phyloP scores from a whole-genome alignment of 805 yeast genomes.

The Hagleromyces aurorensis region DNA sequence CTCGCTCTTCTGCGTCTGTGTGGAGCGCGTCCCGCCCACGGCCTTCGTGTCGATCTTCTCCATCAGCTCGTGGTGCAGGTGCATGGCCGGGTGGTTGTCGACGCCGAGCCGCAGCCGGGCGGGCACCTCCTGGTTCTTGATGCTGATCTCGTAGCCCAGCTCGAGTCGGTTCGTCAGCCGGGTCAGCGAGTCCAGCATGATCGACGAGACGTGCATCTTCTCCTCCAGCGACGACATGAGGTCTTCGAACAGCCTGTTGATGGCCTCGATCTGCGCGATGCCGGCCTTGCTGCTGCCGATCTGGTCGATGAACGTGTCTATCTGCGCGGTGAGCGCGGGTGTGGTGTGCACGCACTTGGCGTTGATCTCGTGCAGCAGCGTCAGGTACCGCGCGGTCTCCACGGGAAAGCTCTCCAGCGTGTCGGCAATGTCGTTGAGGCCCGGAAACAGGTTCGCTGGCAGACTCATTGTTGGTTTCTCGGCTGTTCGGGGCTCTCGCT shows the following conservation, averaged over 20 bases:
- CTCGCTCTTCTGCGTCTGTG: slow-evolving; percentile 74
- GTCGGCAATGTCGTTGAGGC: slow-evolving; percentile 85
- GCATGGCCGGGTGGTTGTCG: slow-evolving; percentile 84
- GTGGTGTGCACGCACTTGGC: slow-evolving; percentile 79
- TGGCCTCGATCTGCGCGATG: slow-evolving; percentile 27
- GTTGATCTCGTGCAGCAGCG: slow-evolving; percentile 84
- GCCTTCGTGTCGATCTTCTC: slow-evolving; percentile 23
- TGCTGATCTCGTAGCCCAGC: slow-evolving; percentile 68
- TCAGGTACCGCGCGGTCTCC: slow-evolving; percentile 77
- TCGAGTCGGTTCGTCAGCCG: slow-evolving; percentile 68
- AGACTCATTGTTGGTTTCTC: slow-evolving; percentile 16
- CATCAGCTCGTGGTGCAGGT: slow-evolving; percentile 32
- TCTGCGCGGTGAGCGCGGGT: slow-evolving; percentile 49
- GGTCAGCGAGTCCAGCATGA: slow-evolving; percentile 71
- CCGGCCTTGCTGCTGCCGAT: slow-evolving; percentile 13
- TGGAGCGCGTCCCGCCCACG: slow-evolving; percentile 35
- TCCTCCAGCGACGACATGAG: slow-evolving; percentile 90
- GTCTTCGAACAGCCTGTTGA: slow-evolving; percentile 44
- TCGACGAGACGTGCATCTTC: slow-evolving; percentile 93
- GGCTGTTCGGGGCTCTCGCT: no score
- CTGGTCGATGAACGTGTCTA: slow-evolving; percentile 18
- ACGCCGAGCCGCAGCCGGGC: slow-evolving; percentile 70
- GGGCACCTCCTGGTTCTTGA: slow-evolving; percentile 70
- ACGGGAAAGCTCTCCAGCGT: slow-evolving; percentile 84
- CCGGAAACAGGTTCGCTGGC: slow-evolving; percentile 59